phyloP scores from a whole-genome alignment of 345 rosid genomes.

The Bretschneidera sinensis region DNA sequence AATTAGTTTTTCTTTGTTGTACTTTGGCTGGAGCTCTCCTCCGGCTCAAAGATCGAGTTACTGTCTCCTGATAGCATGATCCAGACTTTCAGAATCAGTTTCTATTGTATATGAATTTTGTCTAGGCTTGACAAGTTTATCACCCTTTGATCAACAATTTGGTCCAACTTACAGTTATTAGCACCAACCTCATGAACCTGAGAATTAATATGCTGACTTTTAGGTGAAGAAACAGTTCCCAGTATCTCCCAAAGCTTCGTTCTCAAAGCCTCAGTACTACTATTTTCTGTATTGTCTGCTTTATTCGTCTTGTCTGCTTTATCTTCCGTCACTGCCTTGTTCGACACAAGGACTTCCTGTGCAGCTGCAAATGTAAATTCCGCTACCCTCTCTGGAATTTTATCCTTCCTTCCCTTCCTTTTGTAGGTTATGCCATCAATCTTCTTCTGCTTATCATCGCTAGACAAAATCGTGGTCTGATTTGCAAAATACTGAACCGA shows the following conservation, averaged over 20 bases:
- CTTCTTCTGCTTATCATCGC: constrained; percentile 26
- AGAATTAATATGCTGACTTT: constrained; percentile 42
- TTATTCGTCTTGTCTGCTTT: constrained; percentile 28
- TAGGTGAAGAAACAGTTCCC: constrained; percentile 58
- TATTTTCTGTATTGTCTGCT: no score
- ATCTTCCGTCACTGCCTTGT: constrained; percentile 20
- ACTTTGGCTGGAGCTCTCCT: no score
- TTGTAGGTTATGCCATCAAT: constrained; percentile 30
- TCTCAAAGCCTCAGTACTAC: constrained; percentile 60
- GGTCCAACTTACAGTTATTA: constrained; percentile 30
- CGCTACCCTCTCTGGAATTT: constrained; percentile 34
- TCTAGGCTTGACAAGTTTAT: constrained; percentile 32
- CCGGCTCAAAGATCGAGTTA: constrained; percentile 50
- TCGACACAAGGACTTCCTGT: constrained; percentile 28
- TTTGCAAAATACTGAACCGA: constrained; percentile 28
- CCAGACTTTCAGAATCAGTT: constrained; percentile 71
- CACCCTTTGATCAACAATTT: constrained; percentile 24
- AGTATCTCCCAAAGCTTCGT: constrained; percentile 75
- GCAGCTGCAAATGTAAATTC: constrained; percentile 45
- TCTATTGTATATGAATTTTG: constrained; percentile 73
- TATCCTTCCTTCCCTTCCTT: constrained; percentile 34
- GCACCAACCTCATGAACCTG: constrained; percentile 33
- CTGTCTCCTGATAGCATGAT: constrained; percentile 39
- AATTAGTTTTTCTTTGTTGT: constrained; percentile 24
- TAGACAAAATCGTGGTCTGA: constrained; percentile 32